Conservation (phyloP, 208 protist genomes). For the Trypanosoma lewisi region DNA sequence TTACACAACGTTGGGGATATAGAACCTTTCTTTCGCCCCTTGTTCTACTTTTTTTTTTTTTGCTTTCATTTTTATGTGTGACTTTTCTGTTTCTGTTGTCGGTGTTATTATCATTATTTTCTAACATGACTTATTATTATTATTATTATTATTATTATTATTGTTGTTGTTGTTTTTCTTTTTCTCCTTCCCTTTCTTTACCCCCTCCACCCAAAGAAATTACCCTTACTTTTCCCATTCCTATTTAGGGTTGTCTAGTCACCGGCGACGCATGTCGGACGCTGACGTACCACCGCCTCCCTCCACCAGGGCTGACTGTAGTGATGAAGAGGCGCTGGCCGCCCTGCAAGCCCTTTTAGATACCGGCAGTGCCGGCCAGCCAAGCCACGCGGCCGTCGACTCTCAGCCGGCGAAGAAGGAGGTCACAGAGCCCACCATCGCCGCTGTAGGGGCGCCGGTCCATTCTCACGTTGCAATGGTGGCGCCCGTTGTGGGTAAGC, state of each 20-base stretch:
- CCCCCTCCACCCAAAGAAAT: not conserved
- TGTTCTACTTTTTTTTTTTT: not conserved
- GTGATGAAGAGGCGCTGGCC: not conserved
- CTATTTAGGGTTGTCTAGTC: not conserved
- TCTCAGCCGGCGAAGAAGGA: not conserved
- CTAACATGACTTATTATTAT: slow-evolving; percentile 26
- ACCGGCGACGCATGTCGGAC: not conserved
- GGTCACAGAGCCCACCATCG: not conserved
- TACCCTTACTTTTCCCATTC: not conserved
- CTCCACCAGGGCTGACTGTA: not conserved
- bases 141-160: slow-evolving; percentile 15
- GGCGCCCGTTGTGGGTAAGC: not conserved
- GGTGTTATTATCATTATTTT: not conserved
- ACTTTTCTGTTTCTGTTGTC: slow-evolving; percentile 1
- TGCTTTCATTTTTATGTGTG: slow-evolving; percentile 11
- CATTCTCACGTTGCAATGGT: not conserved
- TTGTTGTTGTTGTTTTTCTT: slow-evolving; percentile 18
- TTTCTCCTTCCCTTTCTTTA: not conserved
- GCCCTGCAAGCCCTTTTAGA: not conserved
- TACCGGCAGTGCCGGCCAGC: not conserved
- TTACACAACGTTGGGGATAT: slow-evolving; percentile 22
- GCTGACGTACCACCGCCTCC: not conserved
- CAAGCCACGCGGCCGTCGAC: not conserved
- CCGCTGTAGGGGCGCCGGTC: not conserved
- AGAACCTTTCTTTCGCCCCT: slow-evolving; percentile 5